These are phyloP conservation scores for Baeospora myosura DNA, from an alignment of 1,284 basidiomycete genomes.

Conservation along the genomic window DNA sequence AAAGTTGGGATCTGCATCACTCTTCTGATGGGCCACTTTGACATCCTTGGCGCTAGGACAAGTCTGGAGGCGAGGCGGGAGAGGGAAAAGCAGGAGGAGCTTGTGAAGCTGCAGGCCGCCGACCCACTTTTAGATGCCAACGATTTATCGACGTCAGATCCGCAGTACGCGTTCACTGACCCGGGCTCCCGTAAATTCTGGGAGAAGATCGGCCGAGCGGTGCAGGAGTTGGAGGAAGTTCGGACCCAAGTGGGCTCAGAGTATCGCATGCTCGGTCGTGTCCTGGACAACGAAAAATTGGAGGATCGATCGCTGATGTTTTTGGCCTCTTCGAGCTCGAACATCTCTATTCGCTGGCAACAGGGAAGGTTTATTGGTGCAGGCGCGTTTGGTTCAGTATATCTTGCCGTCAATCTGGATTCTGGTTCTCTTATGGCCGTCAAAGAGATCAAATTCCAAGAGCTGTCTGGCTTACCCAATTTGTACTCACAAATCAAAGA, in stretches of 20 bases:
- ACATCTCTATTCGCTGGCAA: conserved; percentile 97
- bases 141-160: conserved; percentile 19
- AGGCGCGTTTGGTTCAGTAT: conserved; percentile 97
- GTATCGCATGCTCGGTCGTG: conserved; percentile 77
- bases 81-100: conserved; percentile 76
- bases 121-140: conserved; percentile 41
- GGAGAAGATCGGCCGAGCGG: conserved; percentile 56
- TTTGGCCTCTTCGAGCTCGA: conserved; percentile 87
- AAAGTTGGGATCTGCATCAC: conserved; percentile 97
- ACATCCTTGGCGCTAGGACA: conserved; percentile 91
- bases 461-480: conserved; percentile 75
- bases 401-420: conserved; percentile 95
- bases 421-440: conserved; percentile 97
- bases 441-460: conserved; percentile 98
- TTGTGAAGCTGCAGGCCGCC: conserved; percentile 55
- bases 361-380: conserved; percentile 97
- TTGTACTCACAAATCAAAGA: conserved; percentile 93
- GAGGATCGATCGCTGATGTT: conserved; percentile 90
- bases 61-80: conserved; percentile 84
- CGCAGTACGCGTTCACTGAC: conserved; percentile 43
- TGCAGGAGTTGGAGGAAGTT: conserved; percentile 58
- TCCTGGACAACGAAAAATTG: conserved; percentile 84
- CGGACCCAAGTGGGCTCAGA: conserved; percentile 58
- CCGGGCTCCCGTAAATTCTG: conserved; percentile 65
- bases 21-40: conserved; percentile 93